Percentiles rank a stretch among this genome's conserved stretches.
phyloP scores from a whole-genome alignment of 305 asterid species.

The Ilex paraguariensis region DNA sequence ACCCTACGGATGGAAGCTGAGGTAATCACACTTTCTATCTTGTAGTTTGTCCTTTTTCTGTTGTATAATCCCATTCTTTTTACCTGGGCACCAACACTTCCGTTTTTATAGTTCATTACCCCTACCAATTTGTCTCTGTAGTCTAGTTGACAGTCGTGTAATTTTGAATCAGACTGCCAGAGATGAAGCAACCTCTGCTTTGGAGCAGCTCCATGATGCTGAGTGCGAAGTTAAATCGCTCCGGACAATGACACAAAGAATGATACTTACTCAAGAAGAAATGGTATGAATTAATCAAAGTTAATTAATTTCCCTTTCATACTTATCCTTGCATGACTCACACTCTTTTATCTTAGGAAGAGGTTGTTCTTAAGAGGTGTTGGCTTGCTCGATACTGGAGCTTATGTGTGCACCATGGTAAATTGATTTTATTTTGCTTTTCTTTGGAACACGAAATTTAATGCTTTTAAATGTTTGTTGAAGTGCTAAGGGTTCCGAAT shows the following conservation, averaged over 20 bases:
- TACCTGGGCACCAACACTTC: background rate
- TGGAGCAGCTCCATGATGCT: slow-evolving; percentile 51
- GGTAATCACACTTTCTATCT: slow-evolving; percentile 37
- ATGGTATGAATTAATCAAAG: slow-evolving; percentile 46
- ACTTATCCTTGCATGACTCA: slow-evolving; percentile 35
- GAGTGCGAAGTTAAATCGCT: slow-evolving; percentile 54
- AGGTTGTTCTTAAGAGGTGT: slow-evolving; percentile 84
- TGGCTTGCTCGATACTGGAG: slow-evolving; percentile 95
- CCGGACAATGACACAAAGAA: slow-evolving; percentile 49
- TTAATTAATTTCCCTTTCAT: slow-evolving; percentile 12
- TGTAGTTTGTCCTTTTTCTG: background rate
- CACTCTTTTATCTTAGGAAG: slow-evolving; percentile 66
- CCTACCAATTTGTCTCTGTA: background rate
- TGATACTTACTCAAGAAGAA: slow-evolving; percentile 72
- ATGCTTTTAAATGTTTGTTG: too few species aligned
- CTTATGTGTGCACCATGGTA: slow-evolving; percentile 66
- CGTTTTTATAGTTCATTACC: background rate
- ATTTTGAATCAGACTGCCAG: slow-evolving; percentile 48
- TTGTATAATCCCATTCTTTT: too few species aligned
- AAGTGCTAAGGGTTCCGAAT: background rate
- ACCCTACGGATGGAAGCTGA: slow-evolving; percentile 74
- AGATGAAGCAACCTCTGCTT: slow-evolving; percentile 63
- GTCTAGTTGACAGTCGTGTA: background rate
- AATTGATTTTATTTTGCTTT: slow-evolving; percentile 6
- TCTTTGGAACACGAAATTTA: background rate